Evolutionary conservation across 1,139 yeast genomes (phyloP).

Genomic region (Yamadazyma mexicana): DNA sequence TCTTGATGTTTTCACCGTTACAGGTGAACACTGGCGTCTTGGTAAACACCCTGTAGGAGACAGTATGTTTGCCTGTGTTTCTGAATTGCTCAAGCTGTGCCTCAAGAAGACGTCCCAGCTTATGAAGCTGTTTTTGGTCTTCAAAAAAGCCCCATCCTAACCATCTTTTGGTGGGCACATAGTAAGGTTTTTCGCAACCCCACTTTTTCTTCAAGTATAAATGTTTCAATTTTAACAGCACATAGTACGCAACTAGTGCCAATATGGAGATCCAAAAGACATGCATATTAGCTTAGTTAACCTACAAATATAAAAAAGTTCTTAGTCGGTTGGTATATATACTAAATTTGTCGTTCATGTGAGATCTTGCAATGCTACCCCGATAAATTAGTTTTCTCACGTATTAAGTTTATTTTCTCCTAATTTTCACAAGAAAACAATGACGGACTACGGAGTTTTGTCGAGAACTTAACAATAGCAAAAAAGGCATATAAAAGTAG

Average conservation of each 20-base stretch:
- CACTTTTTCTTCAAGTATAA: constrained; percentile 9
- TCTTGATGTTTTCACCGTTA: constrained; percentile 37
- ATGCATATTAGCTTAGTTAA: too few species aligned
- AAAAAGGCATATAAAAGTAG: too few species aligned
- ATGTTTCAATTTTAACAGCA: background rate
- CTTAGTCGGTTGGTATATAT: too few species aligned
- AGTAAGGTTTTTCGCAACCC: constrained; percentile 13
- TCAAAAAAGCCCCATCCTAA: constrained; percentile 10
- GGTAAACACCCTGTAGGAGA: constrained; percentile 4
- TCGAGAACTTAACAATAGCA: too few species aligned
- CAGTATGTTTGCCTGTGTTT: constrained; percentile 7
- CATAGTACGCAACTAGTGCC: background rate
- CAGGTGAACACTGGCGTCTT: constrained; percentile 18
- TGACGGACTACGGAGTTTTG: too few species aligned
- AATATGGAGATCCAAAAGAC: too few species aligned
- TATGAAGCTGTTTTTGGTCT: constrained; percentile 5
- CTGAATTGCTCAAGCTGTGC: constrained; percentile 6
- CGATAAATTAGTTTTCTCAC: too few species aligned
- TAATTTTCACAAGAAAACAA: too few species aligned
- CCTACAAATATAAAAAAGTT: too few species aligned
- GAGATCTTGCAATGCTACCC: too few species aligned
- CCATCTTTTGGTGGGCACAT: constrained; percentile 3
- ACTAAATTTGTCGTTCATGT: too few species aligned
- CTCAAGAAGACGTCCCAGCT: constrained; percentile 13
- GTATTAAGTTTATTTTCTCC: too few species aligned